Evolutionary conservation across 2,329 filamentous ascomycete species (phyloP), one percentile per base, ranked within the genome.

Genomic region (Arthroderma sp.): DNA sequence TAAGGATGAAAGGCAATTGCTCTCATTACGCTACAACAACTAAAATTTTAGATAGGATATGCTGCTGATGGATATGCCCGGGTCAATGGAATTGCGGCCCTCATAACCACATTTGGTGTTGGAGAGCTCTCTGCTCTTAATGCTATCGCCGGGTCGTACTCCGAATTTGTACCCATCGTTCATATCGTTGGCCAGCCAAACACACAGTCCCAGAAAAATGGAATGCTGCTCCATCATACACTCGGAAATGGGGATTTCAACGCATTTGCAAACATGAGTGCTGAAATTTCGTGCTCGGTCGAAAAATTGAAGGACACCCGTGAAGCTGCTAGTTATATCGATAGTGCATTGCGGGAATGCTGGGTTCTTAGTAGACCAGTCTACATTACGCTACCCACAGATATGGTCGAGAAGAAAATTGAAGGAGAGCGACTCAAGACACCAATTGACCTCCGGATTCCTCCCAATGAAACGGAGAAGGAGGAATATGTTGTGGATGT

Each of bases 401-500:
- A 76, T 50, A 55, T 74, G 54, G 71, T 73, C 48, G 53, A 79
- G 54, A 74, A 78, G 60, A 82, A 86, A 64, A 66, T 91, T 27
- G 81, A 88, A 59, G 84, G 83, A 34, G 72, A 74, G 33, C 69
- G 78, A 5, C 71, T 93, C 4, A 72, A 78, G 15, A 78, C 68
- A 0, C 77, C 77, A 0, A 77, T 93, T 44, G 74, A 86, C 56
- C 64, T 87, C 2, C 59, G 66, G 1, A 75, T 76, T 46, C 73
- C 77, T 2, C 48, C 59, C n/a, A 89, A 88, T 55, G 75, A 86
- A 15, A 55, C 66, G 1, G 82, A 79, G 48, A 76, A 74, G 46
- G 85, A 89, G 62, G 72, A 84, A 51, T 86, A 86, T 50, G 83
- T 87, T 9, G 82, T 91, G 9, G 76, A 83, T 33, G 77, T 85